Conservation (phyloP, 768 basidiomycete species). For the Podaxis mareebaensis region DNA sequence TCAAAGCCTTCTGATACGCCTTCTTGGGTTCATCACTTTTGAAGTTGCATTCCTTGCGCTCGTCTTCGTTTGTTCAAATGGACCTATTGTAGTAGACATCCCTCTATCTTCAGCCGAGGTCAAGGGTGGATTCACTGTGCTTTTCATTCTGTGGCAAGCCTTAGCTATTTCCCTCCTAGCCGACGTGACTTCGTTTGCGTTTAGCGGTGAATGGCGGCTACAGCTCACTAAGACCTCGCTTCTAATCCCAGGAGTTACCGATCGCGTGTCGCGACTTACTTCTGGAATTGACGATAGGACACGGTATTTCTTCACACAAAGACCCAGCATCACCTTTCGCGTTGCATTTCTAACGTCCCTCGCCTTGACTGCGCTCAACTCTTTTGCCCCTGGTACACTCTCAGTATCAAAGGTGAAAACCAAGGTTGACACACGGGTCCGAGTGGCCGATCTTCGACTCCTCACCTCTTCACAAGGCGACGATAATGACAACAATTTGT, state of each 20-base stretch:
- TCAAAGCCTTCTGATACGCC: not conserved
- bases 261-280: not conserved
- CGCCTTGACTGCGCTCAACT: not conserved
- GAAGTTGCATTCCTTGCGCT: conserved; percentile 1
- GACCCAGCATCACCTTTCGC: not conserved
- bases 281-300: not conserved
- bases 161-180: not conserved
- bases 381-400: not conserved
- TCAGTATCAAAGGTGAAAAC: not conserved
- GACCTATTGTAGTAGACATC: not conserved
- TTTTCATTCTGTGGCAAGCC: conserved; percentile 2
- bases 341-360: not conserved
- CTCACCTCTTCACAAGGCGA: too few species aligned
- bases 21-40: not conserved
- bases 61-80: not conserved
- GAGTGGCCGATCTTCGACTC: not conserved
- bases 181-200: not conserved
- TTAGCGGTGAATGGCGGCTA: conserved; percentile 2
- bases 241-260: not conserved
- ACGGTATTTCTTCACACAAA: not conserved
- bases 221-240: not conserved
- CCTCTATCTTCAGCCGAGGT: not conserved
- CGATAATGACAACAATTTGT: not conserved
- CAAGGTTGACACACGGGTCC: not conserved
- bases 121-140: conserved; percentile 4